Percentiles rank a stretch among this genome's conserved stretches.
These are phyloP conservation scores for Mucor plumbeus DNA, from an alignment of 371 early-diverging fungal species.

Conservation along the genomic window DNA sequence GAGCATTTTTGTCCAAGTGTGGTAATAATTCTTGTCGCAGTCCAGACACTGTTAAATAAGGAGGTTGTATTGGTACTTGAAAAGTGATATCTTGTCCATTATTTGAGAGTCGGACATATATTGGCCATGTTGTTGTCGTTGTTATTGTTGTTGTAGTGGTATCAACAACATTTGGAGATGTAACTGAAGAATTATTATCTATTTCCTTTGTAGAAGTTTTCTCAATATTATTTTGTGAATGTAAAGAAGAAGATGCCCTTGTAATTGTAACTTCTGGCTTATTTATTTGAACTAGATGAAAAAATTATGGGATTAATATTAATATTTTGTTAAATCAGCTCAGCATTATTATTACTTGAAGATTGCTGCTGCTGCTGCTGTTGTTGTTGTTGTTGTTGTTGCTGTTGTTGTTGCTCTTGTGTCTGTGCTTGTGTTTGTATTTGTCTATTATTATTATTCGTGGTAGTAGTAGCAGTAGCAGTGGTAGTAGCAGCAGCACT, in stretches of 20 bases:
- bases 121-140: conserved; percentile 14
- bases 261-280: conserved; percentile 9
- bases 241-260: conserved; percentile 16
- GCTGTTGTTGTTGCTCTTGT: not conserved
- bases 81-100: conserved; percentile 28
- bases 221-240: conserved; percentile 17
- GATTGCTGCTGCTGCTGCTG: not conserved
- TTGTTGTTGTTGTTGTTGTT: not conserved
- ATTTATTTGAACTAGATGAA: not conserved
- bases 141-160: not conserved
- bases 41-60: conserved; percentile 25
- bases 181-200: conserved; percentile 1
- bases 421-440: not conserved
- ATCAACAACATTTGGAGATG: not conserved
- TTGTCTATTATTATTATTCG: not conserved
- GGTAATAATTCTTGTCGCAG: conserved; percentile 18
- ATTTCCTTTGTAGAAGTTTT: conserved; percentile 2
- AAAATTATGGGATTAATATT: not conserved
- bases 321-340: not conserved
- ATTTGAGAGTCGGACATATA: conserved; percentile 31
- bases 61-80: conserved; percentile 24
- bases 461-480: not conserved
- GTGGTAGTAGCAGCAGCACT: not conserved
- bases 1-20: conserved; percentile 20
- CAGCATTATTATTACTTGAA: not conserved